phyloP scores from a whole-genome alignment of 108 stramenopile genomes.

The Hondaea fermentalgiana region DNA sequence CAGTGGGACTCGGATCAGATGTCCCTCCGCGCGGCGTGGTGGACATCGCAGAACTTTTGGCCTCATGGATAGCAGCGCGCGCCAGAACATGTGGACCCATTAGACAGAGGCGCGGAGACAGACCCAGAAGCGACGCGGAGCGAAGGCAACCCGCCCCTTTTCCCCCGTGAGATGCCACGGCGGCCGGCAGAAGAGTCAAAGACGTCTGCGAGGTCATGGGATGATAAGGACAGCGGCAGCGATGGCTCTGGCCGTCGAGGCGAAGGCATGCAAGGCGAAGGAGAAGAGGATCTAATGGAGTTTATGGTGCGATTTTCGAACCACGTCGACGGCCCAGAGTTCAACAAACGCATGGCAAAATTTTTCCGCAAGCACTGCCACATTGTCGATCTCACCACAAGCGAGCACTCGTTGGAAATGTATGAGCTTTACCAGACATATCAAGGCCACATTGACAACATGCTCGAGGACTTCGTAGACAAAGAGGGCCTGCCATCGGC shows the following conservation, averaged over 20 bases:
- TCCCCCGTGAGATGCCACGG: too few species aligned
- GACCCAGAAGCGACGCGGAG: too few species aligned
- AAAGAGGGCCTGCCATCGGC: neutral
- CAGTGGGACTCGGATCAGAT: too few species aligned
- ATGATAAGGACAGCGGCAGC: too few species aligned
- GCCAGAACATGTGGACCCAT: too few species aligned
- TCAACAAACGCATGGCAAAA: neutral
- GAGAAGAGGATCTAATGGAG: neutral
- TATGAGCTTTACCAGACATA: neutral
- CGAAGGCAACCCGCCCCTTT: too few species aligned
- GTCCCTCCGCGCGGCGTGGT: too few species aligned
- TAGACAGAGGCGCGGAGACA: too few species aligned
- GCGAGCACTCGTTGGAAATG: neutral
- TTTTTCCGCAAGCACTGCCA: neutral
- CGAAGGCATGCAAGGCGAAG: neutral
- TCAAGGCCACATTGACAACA: neutral
- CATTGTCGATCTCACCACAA: neutral
- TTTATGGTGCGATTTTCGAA: neutral
- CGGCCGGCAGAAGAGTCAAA: too few species aligned
- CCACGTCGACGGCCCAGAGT: neutral
- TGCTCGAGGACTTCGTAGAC: neutral
- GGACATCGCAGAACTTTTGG: too few species aligned
- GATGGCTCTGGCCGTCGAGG: neutral
- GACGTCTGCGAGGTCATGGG: too few species aligned
- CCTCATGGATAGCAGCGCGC: too few species aligned